Conservation (phyloP, 768 basidiomycete genomes). For the Boletus huronensis region DNA sequence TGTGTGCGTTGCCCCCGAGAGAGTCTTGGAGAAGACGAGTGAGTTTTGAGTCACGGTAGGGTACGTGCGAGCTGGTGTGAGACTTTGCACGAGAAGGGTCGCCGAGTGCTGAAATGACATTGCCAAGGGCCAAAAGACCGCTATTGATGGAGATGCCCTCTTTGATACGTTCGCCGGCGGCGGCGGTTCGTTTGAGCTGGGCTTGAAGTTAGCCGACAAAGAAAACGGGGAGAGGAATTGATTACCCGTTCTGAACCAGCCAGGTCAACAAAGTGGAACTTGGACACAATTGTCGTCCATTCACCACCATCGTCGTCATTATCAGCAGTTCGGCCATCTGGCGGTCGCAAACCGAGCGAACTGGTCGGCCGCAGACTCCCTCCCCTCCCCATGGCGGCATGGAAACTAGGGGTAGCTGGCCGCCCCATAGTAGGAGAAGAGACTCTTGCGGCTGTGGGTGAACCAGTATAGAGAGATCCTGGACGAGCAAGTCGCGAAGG, state of each 20-base stretch:
- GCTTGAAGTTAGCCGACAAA: constrained; percentile 19
- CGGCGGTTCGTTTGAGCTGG: constrained; percentile 93
- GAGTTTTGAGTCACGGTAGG: constrained; percentile 98
- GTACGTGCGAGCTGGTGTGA: constrained; percentile 83
- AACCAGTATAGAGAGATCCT: constrained; percentile 64
- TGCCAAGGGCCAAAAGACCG: constrained; percentile 92
- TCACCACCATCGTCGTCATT: constrained; percentile 69
- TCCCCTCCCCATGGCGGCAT: constrained; percentile 68
- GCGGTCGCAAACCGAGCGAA: constrained; percentile 65
- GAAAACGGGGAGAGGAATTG: constrained; percentile 3
- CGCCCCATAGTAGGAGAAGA: constrained; percentile 76
- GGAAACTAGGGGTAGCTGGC: constrained; percentile 77
- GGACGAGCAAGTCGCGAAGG: constrained; percentile 77
- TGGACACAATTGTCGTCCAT: constrained; percentile 88
- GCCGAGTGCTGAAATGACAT: constrained; percentile 96
- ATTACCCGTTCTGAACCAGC: constrained; percentile 92
- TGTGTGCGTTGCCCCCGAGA: constrained; percentile 95
- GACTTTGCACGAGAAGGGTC: constrained; percentile 87
- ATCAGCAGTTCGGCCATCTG: constrained; percentile 38
- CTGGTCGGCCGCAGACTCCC: constrained; percentile 71
- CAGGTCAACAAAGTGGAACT: constrained; percentile 98
- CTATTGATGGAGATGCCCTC: constrained; percentile 99
- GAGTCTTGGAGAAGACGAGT: constrained; percentile 79
- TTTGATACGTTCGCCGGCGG: constrained; percentile 93
- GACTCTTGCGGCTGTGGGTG: constrained; percentile 42